Conservation (phyloP, 345 rosid genomes). For the Syzygium aromaticum region DNA sequence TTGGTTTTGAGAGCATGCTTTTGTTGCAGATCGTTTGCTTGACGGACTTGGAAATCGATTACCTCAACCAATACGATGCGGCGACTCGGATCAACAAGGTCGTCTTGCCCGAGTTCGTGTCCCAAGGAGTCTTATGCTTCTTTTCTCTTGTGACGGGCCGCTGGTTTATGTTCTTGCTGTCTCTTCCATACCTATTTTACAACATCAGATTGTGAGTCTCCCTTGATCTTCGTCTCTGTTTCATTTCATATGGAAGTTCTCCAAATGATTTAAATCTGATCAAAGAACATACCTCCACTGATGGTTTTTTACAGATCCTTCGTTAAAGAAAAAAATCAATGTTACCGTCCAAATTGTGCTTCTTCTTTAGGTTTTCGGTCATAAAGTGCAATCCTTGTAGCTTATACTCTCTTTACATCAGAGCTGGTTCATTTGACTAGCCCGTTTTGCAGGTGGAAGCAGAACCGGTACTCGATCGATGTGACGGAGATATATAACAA, state of each 20-base stretch:
- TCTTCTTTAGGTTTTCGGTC: neutral
- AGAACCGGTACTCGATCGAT: slow-evolving; percentile 29
- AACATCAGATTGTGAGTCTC: slow-evolving; percentile 28
- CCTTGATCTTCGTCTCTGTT: neutral
- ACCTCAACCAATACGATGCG: slow-evolving; percentile 33
- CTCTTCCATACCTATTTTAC: slow-evolving; percentile 27
- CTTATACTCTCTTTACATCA: neutral
- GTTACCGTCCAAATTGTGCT: neutral
- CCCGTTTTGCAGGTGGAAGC: slow-evolving; percentile 20
- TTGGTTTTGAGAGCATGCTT: neutral
- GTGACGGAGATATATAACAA: slow-evolving; percentile 50
- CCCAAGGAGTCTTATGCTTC: slow-evolving; percentile 24
- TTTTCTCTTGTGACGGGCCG: slow-evolving; percentile 24
- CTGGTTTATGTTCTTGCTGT: slow-evolving; percentile 30
- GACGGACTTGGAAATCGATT: slow-evolving; percentile 33
- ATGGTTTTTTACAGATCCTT: neutral
- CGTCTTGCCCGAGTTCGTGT: slow-evolving; percentile 25
- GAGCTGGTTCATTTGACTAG: neutral
- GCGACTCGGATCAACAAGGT: slow-evolving; percentile 19
- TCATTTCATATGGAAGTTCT: neutral
- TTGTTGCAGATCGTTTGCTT: slow-evolving; percentile 29
- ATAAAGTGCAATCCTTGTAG: neutral
- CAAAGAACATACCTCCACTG: neutral
- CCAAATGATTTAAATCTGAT: neutral
- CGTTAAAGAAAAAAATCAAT: neutral